These are phyloP conservation scores for Angophora floribunda DNA, from an alignment of 345 rosid species.

Conservation along the genomic window DNA sequence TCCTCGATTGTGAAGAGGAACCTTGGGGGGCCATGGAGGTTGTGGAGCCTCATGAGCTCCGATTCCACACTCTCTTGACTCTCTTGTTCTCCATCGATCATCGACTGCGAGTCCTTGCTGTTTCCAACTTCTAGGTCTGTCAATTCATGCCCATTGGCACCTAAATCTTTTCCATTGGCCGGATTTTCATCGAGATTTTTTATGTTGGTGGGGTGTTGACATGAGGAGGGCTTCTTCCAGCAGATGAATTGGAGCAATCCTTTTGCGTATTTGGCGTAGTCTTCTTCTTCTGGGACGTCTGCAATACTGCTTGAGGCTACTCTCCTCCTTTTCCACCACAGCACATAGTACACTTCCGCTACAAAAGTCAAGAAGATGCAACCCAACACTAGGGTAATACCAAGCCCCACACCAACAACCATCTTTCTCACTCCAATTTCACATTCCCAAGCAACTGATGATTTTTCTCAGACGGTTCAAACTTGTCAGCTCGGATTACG, in stretches of 20 bases:
- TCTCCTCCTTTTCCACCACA: slow-evolving; percentile 78
- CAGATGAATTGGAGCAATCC: slow-evolving; percentile 50
- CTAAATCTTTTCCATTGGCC: not conserved
- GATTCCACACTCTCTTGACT: slow-evolving; percentile 53
- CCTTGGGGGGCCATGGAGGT: slow-evolving; percentile 75
- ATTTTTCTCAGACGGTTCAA: not conserved
- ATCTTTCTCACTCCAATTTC: slow-evolving; percentile 29
- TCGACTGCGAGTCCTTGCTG: slow-evolving; percentile 44
- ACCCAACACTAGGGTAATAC: slow-evolving; percentile 62
- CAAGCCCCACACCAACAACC: slow-evolving; percentile 63
- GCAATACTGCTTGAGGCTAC: not conserved
- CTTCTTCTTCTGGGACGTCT: slow-evolving; percentile 23
- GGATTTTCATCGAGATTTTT: not conserved
- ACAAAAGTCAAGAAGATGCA: slow-evolving; percentile 59
- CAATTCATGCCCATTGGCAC: slow-evolving; percentile 5
- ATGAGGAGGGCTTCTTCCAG: slow-evolving; percentile 42
- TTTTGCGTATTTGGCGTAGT: slow-evolving; percentile 42
- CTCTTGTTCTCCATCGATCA: slow-evolving; percentile 32
- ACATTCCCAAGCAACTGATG: slow-evolving; percentile 25
- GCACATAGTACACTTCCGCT: slow-evolving; percentile 64
- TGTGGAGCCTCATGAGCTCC: slow-evolving; percentile 93
- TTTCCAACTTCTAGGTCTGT: slow-evolving; percentile 56
- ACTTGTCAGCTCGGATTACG: not conserved
- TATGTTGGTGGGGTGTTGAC: not conserved
- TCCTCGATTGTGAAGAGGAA: slow-evolving; percentile 93